A percentile compares a stretch with the other conserved stretches of the same genome.
Evolutionary conservation across 2,329 filamentous ascomycete species (phyloP).

Genomic region (Botryotinia narcissicola): DNA sequence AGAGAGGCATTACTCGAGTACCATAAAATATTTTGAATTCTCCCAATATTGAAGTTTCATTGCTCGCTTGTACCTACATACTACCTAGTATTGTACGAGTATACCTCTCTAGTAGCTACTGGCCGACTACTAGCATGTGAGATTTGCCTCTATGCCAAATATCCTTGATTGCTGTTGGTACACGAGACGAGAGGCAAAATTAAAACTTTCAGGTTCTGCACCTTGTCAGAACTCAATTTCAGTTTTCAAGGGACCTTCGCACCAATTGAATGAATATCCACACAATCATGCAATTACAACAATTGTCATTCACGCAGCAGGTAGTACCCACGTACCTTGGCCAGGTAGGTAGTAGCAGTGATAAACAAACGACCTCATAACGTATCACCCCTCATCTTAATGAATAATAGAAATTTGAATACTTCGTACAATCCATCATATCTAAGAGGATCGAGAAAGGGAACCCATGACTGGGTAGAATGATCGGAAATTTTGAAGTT

Average conservation of each 20-base stretch:
- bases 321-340: background rate
- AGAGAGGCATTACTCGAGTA: conserved; percentile 24
- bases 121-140: background rate
- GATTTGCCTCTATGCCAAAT: background rate
- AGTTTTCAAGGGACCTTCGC: background rate
- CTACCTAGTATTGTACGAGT: too few species aligned
- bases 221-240: conserved; percentile 1
- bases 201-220: background rate
- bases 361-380: background rate
- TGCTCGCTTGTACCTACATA: background rate
- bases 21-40: conserved; percentile 30
- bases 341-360: background rate
- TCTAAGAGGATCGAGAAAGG: background rate
- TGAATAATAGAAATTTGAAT: background rate
- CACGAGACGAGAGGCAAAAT: background rate
- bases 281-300: background rate
- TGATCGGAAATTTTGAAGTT: conserved; percentile 11
- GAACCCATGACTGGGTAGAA: conserved; percentile 16
- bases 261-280: background rate
- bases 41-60: conserved; percentile 17
- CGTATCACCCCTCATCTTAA: background rate
- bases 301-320: background rate
- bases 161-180: background rate
- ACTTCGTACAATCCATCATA: too few species aligned
- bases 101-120: background rate